phyloP scores from a whole-genome alignment of 73 alveolate genomes.

The Paramecium biaurelia region DNA sequence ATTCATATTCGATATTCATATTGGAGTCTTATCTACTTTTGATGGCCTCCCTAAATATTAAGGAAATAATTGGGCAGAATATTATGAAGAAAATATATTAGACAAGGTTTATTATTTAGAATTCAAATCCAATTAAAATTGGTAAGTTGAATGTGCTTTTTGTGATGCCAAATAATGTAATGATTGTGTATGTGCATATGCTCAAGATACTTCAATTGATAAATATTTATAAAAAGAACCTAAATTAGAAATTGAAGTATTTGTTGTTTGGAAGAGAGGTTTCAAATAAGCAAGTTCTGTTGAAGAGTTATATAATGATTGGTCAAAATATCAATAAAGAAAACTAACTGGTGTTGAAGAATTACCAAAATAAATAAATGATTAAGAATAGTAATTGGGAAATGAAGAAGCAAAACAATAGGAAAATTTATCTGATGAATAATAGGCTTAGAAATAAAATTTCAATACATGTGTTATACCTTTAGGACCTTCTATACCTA shows the following conservation, averaged over 20 bases:
- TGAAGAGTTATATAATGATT: constrained; percentile 16
- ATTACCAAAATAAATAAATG: neutral
- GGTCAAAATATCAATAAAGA: neutral
- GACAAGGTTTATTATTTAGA: constrained; percentile 35
- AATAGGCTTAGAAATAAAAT: neutral
- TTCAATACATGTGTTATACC: neutral
- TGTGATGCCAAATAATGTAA: constrained; percentile 1
- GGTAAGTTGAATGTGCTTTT: neutral
- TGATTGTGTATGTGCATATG: neutral
- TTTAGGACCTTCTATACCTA: neutral
- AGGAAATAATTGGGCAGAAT: neutral
- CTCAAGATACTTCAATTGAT: neutral
- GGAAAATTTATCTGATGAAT: neutral
- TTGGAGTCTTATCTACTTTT: neutral
- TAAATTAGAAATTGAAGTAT: constrained; percentile 28
- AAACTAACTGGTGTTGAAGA: neutral
- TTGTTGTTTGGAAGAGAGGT: constrained; percentile 46
- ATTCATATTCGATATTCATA: neutral
- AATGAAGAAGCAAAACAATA: neutral
- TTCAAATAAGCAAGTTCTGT: neutral
- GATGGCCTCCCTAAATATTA: neutral
- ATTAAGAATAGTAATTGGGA: neutral
- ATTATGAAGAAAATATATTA: neutral
- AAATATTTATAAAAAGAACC: neutral
- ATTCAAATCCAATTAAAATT: constrained; percentile 43